Evolutionary conservation across 2,329 filamentous ascomycete genomes (phyloP).

Genomic region (Raffaelea ambrosiae): DNA sequence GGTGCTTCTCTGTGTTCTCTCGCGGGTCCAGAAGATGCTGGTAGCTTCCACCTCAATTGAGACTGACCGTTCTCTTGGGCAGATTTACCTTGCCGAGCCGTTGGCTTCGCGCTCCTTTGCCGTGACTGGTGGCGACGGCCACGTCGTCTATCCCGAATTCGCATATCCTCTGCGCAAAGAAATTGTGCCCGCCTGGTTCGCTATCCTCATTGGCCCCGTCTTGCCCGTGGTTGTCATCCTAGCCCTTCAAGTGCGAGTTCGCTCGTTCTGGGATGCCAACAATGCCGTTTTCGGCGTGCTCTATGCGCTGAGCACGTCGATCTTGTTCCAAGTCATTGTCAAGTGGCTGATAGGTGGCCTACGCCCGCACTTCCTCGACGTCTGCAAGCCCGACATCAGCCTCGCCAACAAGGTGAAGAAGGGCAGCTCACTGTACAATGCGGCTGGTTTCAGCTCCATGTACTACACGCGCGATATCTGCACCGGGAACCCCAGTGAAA

Average conservation of each 20-base stretch:
- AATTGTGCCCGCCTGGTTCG: slow-evolving; percentile 63
- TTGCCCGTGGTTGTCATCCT: slow-evolving; percentile 58
- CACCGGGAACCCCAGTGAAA: slow-evolving; percentile 54
- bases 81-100: slow-evolving; percentile 57
- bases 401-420: slow-evolving; percentile 25
- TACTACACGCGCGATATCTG: slow-evolving; percentile 65
- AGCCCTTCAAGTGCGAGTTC: slow-evolving; percentile 57
- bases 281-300: slow-evolving; percentile 62
- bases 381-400: slow-evolving; percentile 55
- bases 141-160: slow-evolving; percentile 62
- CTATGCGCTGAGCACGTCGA: slow-evolving; percentile 60
- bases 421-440: slow-evolving; percentile 32
- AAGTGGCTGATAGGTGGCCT: slow-evolving; percentile 69
- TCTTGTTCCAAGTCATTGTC: slow-evolving; percentile 69
- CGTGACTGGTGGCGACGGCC: slow-evolving; percentile 55
- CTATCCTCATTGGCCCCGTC: slow-evolving; percentile 55
- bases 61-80: too few species aligned
- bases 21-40: not conserved
- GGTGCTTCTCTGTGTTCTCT: too few species aligned
- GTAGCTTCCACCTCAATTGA: too few species aligned
- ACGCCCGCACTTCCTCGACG: slow-evolving; percentile 62
- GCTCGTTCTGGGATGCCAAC: slow-evolving; percentile 62
- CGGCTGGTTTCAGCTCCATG: slow-evolving; percentile 38
- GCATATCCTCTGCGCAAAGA: slow-evolving; percentile 63
- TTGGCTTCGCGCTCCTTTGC: slow-evolving; percentile 63